Conservation (phyloP, 805 yeast species). For the Kuraishia floccosa region DNA sequence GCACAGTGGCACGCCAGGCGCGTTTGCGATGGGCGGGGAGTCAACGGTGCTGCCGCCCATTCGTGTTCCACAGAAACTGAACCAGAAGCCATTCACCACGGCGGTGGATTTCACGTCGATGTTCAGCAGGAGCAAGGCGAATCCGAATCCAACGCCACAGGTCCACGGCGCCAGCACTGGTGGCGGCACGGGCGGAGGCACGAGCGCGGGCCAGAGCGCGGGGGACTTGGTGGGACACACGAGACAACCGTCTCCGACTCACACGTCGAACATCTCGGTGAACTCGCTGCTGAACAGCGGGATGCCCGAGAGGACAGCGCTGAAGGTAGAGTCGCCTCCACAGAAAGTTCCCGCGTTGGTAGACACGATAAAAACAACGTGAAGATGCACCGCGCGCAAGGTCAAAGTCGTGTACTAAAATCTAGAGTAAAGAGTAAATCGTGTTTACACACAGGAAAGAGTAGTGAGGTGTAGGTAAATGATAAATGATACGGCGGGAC, state of each 20-base stretch:
- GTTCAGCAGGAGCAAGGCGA: background rate
- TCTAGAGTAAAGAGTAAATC: too few relatives aligned
- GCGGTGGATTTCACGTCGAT: background rate
- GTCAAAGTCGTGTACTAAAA: too few relatives aligned
- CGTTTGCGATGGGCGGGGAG: background rate
- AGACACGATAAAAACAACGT: too few relatives aligned
- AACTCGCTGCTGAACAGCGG: background rate
- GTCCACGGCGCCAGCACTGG: background rate
- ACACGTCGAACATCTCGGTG: background rate
- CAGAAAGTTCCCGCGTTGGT: too few relatives aligned
- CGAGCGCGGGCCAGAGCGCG: background rate
- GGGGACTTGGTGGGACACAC: background rate
- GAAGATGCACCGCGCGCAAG: too few relatives aligned
- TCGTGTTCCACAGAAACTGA: too few relatives aligned
- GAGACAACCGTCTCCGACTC: background rate
- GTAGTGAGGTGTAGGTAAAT: too few relatives aligned
- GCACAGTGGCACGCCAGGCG: background rate
- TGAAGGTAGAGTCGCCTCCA: too few relatives aligned
- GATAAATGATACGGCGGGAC: too few relatives aligned
- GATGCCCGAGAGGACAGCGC: too few relatives aligned
- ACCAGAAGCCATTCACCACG: background rate
- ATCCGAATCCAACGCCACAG: background rate
- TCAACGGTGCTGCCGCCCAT: too few relatives aligned
- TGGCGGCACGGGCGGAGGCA: background rate
- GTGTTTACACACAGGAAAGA: too few relatives aligned